phyloP scores from a whole-genome alignment of 2,329 filamentous ascomycete species.

The Nothomitra cinnamomea region DNA sequence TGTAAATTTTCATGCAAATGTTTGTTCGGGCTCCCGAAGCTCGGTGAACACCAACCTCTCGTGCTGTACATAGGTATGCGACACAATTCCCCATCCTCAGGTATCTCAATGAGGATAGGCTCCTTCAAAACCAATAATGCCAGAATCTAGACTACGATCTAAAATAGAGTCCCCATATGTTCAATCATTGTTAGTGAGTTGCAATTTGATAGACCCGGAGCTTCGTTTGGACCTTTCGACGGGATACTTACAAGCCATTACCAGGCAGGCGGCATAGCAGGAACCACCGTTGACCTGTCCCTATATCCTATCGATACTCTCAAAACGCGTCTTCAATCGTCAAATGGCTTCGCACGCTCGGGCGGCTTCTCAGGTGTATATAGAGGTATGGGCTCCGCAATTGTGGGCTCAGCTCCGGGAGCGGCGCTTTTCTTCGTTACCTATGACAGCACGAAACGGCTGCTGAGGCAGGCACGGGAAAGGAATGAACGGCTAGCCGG shows the following conservation, averaged over 20 bases:
- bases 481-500: constrained; percentile 10
- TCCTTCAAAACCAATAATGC: neutral
- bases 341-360: constrained; percentile 55
- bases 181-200: constrained; percentile 5
- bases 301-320: constrained; percentile 97
- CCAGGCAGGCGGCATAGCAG: constrained; percentile 73
- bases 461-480: constrained; percentile 24
- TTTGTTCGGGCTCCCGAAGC: no score
- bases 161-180: constrained; percentile 3
- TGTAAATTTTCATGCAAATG: neutral
- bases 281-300: constrained; percentile 89
- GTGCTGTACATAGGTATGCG: no score
- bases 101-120: no score
- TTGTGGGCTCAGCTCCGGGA: constrained; percentile 82
- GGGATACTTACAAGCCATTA: neutral
- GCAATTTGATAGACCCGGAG: neutral
- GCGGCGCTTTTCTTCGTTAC: constrained; percentile 96
- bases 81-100: no score
- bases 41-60: no score
- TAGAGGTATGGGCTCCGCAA: constrained; percentile 72
- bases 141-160: neutral
- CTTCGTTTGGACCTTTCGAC: neutral
- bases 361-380: constrained; percentile 90
- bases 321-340: constrained; percentile 90
- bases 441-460: constrained; percentile 59